Evolutionary conservation across 345 rosid species (phyloP), one percentile per base, ranked within the genome.

Genomic region (Dovyalis caffra): DNA sequence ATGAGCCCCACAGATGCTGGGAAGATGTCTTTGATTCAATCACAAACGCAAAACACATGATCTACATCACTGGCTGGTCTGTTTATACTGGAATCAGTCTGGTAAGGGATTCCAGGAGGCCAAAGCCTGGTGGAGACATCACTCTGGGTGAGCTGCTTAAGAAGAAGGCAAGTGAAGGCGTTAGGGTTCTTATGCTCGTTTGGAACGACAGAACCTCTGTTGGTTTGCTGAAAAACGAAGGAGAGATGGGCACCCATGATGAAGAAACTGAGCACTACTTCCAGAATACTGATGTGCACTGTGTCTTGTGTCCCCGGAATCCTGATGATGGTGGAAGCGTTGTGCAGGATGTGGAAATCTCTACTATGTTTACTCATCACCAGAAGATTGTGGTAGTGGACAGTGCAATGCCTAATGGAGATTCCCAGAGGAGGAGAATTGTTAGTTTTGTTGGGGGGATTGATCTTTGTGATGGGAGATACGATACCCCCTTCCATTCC

Each of bases 171-270:
- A 88, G 87, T 57, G 98, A 95, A 86, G 99, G 98, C 79, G 97
- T 95, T 35, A 86, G 89, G 85, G 98, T 95, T 56, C 82, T 88
- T 60, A 85, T 95, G 88, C 98, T 95, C 21, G 90, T 95, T 72
- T 95, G 99, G 99, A 98, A 95, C 60, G 99, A 95, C 74, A 90
- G 99, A 82, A 95, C 99, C 60, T 95, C 99, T 34, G 97, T 93
- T 73, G 91, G 88, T 72, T 74, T 91, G 72, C 88, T 95, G 69
- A 95, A 90, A 66, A 90, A 85, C 79, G 97, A 93, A 76, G 99
- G 99, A 28, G 79, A 93, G 71, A 95, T 95, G 99, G 97, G 90
- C 38, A 95, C 99, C 58, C 99, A 93, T 77, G 99, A 95, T 78
- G 93, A 95, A 81, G 99, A 93, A 85, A 95, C 99, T 57, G 93